Conservation (phyloP, 345 rosid species). For the Syzygium jambos region DNA sequence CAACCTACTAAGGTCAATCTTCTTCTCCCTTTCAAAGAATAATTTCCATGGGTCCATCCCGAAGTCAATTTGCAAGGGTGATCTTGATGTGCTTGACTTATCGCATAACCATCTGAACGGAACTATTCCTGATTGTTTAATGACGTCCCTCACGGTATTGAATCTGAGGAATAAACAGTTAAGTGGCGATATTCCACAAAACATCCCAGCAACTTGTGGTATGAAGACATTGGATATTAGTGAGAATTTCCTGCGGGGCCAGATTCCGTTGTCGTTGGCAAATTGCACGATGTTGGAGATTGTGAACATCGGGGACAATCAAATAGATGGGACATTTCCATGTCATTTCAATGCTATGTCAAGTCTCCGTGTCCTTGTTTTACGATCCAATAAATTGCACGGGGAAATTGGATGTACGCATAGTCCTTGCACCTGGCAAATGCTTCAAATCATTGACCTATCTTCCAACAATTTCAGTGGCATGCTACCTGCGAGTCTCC, state of each 20-base stretch:
- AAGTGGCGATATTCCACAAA: neutral
- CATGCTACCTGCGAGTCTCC: neutral
- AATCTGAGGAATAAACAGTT: neutral
- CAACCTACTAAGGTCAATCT: rapidly evolving
- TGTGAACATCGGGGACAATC: constrained; percentile 28
- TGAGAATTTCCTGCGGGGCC: constrained; percentile 19
- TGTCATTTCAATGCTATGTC: constrained; percentile 10
- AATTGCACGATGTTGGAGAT: constrained; percentile 18
- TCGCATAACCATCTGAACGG: neutral
- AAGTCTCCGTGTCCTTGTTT: constrained; percentile 17
- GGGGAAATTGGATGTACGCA: constrained; percentile 19
- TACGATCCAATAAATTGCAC: constrained; percentile 17
- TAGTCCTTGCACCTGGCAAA: neutral
- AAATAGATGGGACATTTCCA: constrained; percentile 19
- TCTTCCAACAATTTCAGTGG: constrained; percentile 18
- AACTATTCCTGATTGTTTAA: neutral
- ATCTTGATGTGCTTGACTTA: neutral
- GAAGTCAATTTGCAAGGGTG: neutral
- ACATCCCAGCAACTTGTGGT: neutral
- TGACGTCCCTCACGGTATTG: neutral
- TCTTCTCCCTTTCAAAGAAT: neutral
- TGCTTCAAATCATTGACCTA: constrained; percentile 35
- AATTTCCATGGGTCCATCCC: neutral
- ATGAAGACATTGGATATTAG: constrained; percentile 24
- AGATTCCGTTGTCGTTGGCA: constrained; percentile 11